Percentiles rank a stretch among this genome's conserved stretches.
phyloP scores from a whole-genome alignment of 371 early-diverging fungal genomes.

The Cladochytrium tenue region DNA sequence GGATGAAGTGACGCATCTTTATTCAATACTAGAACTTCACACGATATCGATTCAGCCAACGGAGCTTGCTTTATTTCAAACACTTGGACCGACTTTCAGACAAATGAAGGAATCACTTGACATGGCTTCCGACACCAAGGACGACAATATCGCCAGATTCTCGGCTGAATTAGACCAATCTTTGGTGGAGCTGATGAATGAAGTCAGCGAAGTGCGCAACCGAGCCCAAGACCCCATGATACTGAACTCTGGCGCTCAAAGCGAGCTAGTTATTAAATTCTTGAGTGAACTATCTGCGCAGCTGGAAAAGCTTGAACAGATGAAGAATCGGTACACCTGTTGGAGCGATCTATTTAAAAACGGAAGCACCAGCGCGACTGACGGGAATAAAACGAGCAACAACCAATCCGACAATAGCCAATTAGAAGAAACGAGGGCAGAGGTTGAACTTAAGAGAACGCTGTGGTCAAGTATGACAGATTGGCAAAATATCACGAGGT shows the following conservation, averaged over 20 bases:
- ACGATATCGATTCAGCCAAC: constrained; percentile 56
- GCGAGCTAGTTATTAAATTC: constrained; percentile 43
- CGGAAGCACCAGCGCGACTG: constrained; percentile 34
- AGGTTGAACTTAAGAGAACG: constrained; percentile 53
- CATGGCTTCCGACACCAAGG: constrained; percentile 55
- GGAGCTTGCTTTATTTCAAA: constrained; percentile 58
- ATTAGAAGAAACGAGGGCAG: constrained; percentile 50
- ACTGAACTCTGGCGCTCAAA: constrained; percentile 43
- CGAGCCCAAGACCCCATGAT: constrained; percentile 61
- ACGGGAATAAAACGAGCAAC: constrained; percentile 14
- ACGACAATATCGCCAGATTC: constrained; percentile 54
- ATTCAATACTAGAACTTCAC: constrained; percentile 46
- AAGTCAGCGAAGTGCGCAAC: constrained; percentile 56
- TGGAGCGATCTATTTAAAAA: constrained; percentile 57
- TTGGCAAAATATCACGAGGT: constrained; percentile 52
- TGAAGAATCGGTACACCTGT: constrained; percentile 42
- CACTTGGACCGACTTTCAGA: constrained; percentile 53
- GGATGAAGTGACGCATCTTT: constrained; percentile 47
- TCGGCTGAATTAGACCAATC: constrained; percentile 51
- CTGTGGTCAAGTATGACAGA: constrained; percentile 55
- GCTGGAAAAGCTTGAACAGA: constrained; percentile 41
- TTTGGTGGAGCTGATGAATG: constrained; percentile 45
- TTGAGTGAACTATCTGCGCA: constrained; percentile 39
- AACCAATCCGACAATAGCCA: constrained; percentile 27
- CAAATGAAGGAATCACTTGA: constrained; percentile 56